phyloP scores from a whole-genome alignment of 306 rosid genomes.

The Quercus glauca region DNA sequence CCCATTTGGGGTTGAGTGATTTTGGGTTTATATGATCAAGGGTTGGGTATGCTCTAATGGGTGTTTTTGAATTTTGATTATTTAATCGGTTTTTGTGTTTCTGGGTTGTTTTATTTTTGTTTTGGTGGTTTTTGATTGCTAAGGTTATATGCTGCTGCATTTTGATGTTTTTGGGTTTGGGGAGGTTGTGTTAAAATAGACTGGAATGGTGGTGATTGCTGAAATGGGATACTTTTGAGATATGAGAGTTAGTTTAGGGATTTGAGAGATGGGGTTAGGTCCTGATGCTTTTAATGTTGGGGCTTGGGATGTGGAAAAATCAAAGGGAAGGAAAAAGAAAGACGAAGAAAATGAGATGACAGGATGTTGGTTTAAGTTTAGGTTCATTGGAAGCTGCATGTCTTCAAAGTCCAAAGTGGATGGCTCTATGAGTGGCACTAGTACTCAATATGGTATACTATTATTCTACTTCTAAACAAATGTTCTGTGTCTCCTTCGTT shows the following conservation, averaged over 20 bases:
- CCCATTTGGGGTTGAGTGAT: conserved; percentile 1
- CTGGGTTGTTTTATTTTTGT: not conserved
- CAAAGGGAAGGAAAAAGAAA: conserved; percentile 28
- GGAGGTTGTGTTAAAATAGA: conserved; percentile 2
- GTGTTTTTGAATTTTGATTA: conserved; percentile 15
- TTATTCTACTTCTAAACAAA: not conserved
- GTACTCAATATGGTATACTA: conserved; percentile 28
- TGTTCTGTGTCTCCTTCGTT: not conserved
- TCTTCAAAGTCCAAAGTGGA: conserved; percentile 25
- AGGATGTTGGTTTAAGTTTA: conserved; percentile 42
- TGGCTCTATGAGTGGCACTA: conserved; percentile 18
- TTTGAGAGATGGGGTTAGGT: conserved; percentile 35
- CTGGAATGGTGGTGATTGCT: conserved; percentile 15
- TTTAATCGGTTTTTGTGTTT: conserved; percentile 11
- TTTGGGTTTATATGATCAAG: conserved; percentile 15
- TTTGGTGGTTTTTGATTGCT: conserved; percentile 1
- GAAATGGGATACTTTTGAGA: conserved; percentile 10
- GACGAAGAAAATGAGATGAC: conserved; percentile 16
- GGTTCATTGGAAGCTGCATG: conserved; percentile 42
- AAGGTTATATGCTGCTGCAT: not conserved
- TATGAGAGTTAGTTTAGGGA: conserved; percentile 10
- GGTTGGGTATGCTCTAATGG: not conserved
- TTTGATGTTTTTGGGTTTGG: conserved; percentile 5
- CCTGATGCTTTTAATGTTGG: conserved; percentile 17
- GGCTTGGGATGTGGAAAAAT: conserved; percentile 18